Evolutionary conservation across 768 basidiomycete species (phyloP).

Genomic region (Vararia minispora): DNA sequence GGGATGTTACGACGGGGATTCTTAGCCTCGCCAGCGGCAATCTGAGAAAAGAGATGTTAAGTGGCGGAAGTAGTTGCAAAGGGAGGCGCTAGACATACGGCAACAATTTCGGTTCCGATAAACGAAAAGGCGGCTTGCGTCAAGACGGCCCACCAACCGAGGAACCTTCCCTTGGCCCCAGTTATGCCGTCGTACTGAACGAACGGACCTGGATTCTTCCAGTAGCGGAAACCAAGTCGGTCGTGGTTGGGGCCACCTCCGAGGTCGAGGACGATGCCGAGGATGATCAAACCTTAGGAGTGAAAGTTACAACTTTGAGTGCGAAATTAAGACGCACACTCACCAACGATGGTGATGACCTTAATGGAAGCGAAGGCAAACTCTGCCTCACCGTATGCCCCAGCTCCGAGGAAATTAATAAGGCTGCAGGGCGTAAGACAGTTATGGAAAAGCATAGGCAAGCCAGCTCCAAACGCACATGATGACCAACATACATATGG

Average conservation of each 20-base stretch:
- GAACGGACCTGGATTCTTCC: slow-evolving; percentile 86
- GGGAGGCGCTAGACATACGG: slow-evolving; percentile 46
- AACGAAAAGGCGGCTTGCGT: slow-evolving; percentile 88
- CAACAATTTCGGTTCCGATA: slow-evolving; percentile 92
- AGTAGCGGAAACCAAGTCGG: slow-evolving; percentile 61
- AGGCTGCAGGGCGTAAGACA: too few species aligned
- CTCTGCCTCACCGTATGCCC: slow-evolving; percentile 76
- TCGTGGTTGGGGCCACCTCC: slow-evolving; percentile 84
- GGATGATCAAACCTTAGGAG: slow-evolving; percentile 31
- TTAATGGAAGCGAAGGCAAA: slow-evolving; percentile 89
- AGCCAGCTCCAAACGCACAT: slow-evolving; percentile 54
- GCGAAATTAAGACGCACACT: slow-evolving; percentile 15
- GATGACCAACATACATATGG: slow-evolving; percentile 65
- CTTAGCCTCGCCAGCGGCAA: slow-evolving; percentile 84
- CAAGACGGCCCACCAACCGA: slow-evolving; percentile 59
- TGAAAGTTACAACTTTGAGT: slow-evolving; percentile 26
- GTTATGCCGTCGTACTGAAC: slow-evolving; percentile 52
- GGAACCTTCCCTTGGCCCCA: slow-evolving; percentile 70
- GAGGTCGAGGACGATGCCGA: slow-evolving; percentile 64
- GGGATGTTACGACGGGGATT: slow-evolving; percentile 70
- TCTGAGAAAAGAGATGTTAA: slow-evolving; percentile 29
- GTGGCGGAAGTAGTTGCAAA: neutral
- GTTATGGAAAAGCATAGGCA: slow-evolving; percentile 10
- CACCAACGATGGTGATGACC: slow-evolving; percentile 70
- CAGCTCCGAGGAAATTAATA: slow-evolving; percentile 9